These are phyloP conservation scores for Yamadazyma diddensiae DNA, from an alignment of 1,139 yeast genomes.

Conservation along the genomic window DNA sequence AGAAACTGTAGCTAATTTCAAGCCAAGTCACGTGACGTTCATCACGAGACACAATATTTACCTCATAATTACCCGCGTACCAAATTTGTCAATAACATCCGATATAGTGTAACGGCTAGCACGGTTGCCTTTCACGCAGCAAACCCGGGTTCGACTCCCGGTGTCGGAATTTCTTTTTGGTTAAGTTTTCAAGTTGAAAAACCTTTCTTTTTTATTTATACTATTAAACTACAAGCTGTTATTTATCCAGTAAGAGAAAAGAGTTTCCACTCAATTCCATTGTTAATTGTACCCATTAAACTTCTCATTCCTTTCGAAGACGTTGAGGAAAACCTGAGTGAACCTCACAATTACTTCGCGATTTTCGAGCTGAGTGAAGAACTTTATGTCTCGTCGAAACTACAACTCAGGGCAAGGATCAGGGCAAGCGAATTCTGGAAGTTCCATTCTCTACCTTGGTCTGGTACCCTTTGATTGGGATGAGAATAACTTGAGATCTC, in stretches of 20 bases:
- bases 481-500: slow-evolving; percentile 50
- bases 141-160: slow-evolving; percentile 21
- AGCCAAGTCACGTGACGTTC: no score
- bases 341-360: no score
- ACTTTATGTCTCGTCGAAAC: no score
- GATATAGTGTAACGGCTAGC: slow-evolving; percentile 21
- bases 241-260: no score
- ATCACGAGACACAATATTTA: no score
- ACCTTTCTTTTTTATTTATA: no score
- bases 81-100: slow-evolving; percentile 7
- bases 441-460: slow-evolving; percentile 54
- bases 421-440: slow-evolving; percentile 11
- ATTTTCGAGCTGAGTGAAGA: no score
- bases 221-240: no score
- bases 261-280: background rate
- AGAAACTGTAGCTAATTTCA: no score
- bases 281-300: background rate
- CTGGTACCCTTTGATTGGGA: slow-evolving; percentile 66
- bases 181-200: background rate
- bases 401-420: background rate
- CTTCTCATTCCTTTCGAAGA: no score
- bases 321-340: no score
- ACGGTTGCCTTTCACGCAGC: slow-evolving; percentile 19
- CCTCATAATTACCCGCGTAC: no score
- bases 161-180: slow-evolving; percentile 15